Percentiles rank a stretch among this genome's conserved stretches.
phyloP scores from a whole-genome alignment of 208 protist species.

The Porcisia hertigi region DNA sequence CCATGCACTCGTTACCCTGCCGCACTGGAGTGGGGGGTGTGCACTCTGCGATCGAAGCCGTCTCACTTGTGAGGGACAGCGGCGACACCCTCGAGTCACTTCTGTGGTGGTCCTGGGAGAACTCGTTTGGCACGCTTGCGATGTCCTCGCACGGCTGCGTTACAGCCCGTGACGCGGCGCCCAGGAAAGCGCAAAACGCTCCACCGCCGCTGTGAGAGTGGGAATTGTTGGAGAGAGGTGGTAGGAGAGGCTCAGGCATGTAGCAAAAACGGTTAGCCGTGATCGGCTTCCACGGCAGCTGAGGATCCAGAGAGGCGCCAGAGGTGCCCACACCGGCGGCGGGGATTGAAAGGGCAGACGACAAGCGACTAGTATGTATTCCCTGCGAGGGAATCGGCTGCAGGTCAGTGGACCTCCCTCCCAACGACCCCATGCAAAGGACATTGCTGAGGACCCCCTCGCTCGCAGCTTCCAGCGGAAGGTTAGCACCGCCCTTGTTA shows the following conservation, averaged over 20 bases:
- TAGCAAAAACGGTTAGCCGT: constrained; percentile 1
- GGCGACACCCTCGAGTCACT: background rate
- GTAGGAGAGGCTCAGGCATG: background rate
- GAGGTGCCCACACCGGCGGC: background rate
- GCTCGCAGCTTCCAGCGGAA: background rate
- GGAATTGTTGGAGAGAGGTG: background rate
- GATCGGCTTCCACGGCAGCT: background rate
- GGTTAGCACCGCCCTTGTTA: background rate
- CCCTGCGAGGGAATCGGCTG: background rate
- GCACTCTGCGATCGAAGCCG: background rate
- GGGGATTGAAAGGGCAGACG: background rate
- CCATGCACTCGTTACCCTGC: background rate
- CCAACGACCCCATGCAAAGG: background rate
- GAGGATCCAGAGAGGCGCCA: background rate
- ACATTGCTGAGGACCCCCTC: background rate
- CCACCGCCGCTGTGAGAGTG: background rate
- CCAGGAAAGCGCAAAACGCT: too few species aligned
- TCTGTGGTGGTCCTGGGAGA: background rate
- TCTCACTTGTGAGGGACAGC: constrained; percentile 8
- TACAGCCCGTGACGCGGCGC: background rate
- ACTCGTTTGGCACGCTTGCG: background rate
- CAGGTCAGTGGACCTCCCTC: background rate
- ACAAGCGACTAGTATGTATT: background rate
- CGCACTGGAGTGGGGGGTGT: background rate
- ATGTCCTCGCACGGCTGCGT: background rate